Conservation (phyloP, 208 protist genomes). For the Leptomonas pyrrhocoris region DNA sequence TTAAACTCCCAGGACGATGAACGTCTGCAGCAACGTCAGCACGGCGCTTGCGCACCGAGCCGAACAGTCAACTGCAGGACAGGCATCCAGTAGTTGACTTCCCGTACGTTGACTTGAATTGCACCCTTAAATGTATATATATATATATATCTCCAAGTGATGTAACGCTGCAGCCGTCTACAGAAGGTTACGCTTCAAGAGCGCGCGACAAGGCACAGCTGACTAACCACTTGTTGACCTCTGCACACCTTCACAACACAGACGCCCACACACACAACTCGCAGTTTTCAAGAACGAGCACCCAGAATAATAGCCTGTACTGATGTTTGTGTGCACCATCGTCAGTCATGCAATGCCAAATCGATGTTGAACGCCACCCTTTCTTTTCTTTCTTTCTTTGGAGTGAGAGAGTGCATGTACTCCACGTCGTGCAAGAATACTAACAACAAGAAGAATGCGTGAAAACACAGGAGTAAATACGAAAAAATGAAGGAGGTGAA, state of each 20-base stretch:
- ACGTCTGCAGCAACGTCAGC: neutral
- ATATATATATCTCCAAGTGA: constrained; percentile 16
- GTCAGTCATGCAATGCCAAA: no score
- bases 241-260: neutral
- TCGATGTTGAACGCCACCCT: no score
- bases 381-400: no score
- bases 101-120: constrained; percentile 3
- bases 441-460: no score
- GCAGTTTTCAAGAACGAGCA: no score
- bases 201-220: constrained; percentile 38
- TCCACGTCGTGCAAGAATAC: no score
- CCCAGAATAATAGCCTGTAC: no score
- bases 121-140: neutral
- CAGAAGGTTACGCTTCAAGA: constrained; percentile 2
- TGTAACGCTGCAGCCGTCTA: constrained; percentile 46
- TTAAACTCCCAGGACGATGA: constrained; percentile 16
- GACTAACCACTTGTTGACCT: constrained; percentile 36
- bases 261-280: neutral
- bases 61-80: neutral
- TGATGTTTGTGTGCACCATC: no score
- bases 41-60: neutral
- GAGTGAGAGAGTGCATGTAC: no score
- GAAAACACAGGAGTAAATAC: no score
- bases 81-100: constrained; percentile 15
- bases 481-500: no score